phyloP scores from a whole-genome alignment of 768 basidiomycete species.

The Trametes cubensis region DNA sequence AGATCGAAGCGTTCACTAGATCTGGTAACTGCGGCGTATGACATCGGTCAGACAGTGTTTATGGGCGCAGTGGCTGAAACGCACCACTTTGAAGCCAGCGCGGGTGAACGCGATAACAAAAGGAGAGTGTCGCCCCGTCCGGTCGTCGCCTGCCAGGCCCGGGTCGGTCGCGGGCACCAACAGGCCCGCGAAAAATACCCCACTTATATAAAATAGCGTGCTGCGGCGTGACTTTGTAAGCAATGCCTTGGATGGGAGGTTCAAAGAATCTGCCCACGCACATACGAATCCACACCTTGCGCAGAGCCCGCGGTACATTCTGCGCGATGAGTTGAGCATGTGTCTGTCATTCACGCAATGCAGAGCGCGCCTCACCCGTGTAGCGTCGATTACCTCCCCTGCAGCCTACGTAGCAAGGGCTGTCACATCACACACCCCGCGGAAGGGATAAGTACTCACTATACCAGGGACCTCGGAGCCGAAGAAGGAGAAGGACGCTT shows the following conservation, averaged over 20 bases:
- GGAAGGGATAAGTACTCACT: constrained; percentile 15
- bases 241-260: neutral
- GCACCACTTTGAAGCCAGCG: constrained; percentile 48
- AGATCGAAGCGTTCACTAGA: constrained; percentile 43
- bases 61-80: constrained; percentile 10
- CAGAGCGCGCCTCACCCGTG: constrained; percentile 19
- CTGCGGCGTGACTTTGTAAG: constrained; percentile 11
- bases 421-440: neutral
- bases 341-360: neutral
- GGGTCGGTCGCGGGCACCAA: constrained; percentile 42
- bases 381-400: constrained; percentile 35
- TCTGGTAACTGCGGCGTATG: constrained; percentile 36
- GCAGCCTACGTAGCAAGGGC: constrained; percentile 25
- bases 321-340: constrained; percentile 1
- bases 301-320: constrained; percentile 34
- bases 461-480: constrained; percentile 39
- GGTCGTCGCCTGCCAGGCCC: constrained; percentile 34
- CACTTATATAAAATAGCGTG: constrained; percentile 45
- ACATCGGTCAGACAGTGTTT: no score
- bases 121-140: constrained; percentile 42
- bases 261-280: neutral
- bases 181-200: constrained; percentile 47
- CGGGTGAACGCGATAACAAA: constrained; percentile 49
- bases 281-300: constrained; percentile 35
- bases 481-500: constrained; percentile 43